These are phyloP conservation scores for Eimeria praecox DNA, from an alignment of 169 alveolate genomes.

Conservation along the genomic window DNA sequence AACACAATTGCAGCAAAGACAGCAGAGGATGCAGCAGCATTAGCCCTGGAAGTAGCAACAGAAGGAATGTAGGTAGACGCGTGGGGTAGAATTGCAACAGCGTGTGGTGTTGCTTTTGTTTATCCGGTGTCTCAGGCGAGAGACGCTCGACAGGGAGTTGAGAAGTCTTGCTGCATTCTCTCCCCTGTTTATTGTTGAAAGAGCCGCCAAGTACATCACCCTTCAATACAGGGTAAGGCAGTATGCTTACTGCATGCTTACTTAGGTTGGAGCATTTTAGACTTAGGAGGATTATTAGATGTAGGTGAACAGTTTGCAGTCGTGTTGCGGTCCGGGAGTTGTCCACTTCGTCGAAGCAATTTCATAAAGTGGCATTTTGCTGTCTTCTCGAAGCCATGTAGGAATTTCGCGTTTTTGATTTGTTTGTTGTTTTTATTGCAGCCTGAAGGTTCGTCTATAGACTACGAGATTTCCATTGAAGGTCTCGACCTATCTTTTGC, in stretches of 20 bases:
- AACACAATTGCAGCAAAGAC: not conserved
- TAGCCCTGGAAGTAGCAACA: not conserved
- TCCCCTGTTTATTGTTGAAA: constrained; percentile 80
- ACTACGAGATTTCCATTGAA: constrained; percentile 58
- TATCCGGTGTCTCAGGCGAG: constrained; percentile 51
- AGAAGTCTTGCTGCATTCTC: constrained; percentile 80
- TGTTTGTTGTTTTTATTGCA: not conserved
- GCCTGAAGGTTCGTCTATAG: constrained; percentile 52
- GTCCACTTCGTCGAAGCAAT: not conserved
- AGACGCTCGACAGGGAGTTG: constrained; percentile 71
- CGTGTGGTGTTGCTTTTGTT: not conserved
- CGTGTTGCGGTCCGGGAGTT: not conserved
- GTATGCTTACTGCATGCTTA: too few species aligned
- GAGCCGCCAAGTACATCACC: constrained; percentile 76
- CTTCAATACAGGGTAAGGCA: constrained; percentile 76
- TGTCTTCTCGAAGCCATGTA: not conserved
- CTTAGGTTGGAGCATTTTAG: not conserved
- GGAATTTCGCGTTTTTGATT: not conserved
- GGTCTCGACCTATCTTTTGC: constrained; percentile 58
- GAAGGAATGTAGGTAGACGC: not conserved
- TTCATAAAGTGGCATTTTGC: not conserved
- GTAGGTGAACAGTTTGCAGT: not conserved
- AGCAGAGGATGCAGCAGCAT: not conserved
- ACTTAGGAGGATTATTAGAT: not conserved
- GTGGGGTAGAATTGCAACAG: too few species aligned